Evolutionary conservation across 495 filamentous ascomycete species (phyloP).

Genomic region (Neurospora intermedia): DNA sequence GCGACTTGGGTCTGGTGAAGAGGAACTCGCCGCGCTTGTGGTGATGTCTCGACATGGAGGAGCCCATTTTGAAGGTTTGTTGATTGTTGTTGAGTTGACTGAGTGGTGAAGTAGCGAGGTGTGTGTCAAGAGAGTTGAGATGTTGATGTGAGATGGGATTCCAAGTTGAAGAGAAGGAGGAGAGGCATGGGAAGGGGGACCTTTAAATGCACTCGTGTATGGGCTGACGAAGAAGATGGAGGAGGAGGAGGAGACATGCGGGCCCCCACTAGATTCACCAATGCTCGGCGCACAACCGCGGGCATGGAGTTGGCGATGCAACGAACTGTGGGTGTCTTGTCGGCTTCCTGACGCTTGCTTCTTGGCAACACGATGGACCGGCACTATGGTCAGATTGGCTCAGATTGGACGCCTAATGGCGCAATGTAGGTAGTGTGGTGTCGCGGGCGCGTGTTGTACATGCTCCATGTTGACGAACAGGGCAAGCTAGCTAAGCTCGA

Average conservation of each 20-base stretch:
- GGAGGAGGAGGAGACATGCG: not conserved
- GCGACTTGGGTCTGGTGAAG: not conserved
- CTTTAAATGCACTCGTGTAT: not conserved
- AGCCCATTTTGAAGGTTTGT: not conserved
- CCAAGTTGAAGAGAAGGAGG: not conserved
- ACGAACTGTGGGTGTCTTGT: not conserved
- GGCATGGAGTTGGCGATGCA: not conserved
- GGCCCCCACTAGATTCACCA: not conserved
- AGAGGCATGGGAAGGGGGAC: not conserved
- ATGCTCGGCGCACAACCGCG: not conserved
- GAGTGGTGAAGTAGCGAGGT: not conserved
- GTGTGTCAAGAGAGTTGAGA: no score
- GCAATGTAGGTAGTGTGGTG: not conserved
- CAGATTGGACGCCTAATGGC: not conserved
- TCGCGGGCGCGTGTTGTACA: not conserved
- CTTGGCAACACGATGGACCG: not conserved
- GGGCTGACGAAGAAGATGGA: not conserved
- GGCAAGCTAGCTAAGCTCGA: not conserved
- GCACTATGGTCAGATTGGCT: not conserved
- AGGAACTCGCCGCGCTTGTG: not conserved
- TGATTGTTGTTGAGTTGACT: not conserved
- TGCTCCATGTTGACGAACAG: not conserved
- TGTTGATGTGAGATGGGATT: not conserved
- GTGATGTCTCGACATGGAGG: not conserved
- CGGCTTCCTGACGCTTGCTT: not conserved